phyloP scores from a whole-genome alignment of 1,284 basidiomycete genomes.

The Austroboletus olivaceoglutinosus region DNA sequence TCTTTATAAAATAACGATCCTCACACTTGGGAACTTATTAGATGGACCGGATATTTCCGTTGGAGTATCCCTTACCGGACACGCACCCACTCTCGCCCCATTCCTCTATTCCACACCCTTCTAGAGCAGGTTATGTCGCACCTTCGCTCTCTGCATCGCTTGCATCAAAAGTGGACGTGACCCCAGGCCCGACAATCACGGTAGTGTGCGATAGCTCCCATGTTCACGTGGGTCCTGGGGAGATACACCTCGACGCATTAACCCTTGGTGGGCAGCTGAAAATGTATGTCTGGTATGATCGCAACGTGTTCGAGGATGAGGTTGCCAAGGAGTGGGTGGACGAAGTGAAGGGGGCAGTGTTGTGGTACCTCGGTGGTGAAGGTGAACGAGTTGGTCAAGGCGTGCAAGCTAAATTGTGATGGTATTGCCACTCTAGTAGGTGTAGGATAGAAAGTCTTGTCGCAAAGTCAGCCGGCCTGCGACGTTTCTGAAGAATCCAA shows the following conservation, averaged over 20 bases:
- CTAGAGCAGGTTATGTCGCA: not conserved
- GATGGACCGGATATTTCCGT: not conserved
- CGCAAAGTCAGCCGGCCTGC: too few relatives aligned
- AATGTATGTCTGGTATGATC: slow-evolving; percentile 41
- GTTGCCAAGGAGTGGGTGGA: slow-evolving; percentile 43
- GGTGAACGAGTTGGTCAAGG: not conserved
- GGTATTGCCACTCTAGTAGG: not conserved
- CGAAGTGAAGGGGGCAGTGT: slow-evolving; percentile 39
- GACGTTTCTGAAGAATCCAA: too few relatives aligned
- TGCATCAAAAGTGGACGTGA: not conserved
- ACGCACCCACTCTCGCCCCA: not conserved
- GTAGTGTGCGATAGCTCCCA: slow-evolving; percentile 15
- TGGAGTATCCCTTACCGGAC: not conserved
- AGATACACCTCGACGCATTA: slow-evolving; percentile 47
- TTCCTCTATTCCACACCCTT: not conserved
- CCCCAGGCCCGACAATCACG: slow-evolving; percentile 5
- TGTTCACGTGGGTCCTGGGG: slow-evolving; percentile 45
- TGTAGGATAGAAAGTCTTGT: not conserved
- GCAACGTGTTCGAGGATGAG: slow-evolving; percentile 40
- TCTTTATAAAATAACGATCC: not conserved
- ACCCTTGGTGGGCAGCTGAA: slow-evolving; percentile 20
- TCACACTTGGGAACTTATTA: not conserved
- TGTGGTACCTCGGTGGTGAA: slow-evolving; percentile 37
- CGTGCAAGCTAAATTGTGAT: not conserved
- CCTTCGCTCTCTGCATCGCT: not conserved